Conservation (phyloP, 345 rosid species). For the Reutealis trisperma region DNA sequence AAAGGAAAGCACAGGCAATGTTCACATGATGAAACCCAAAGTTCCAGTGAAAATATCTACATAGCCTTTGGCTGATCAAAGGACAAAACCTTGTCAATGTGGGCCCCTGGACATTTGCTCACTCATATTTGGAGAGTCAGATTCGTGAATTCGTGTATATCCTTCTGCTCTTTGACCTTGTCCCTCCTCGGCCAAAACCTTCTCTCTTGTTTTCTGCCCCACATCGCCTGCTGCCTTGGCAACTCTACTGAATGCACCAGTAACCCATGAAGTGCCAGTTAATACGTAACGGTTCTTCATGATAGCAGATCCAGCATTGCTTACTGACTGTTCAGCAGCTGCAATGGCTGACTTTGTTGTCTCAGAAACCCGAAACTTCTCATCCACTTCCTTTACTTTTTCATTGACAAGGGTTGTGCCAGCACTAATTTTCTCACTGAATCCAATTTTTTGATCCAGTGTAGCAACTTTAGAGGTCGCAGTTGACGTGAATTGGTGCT, state of each 20-base stretch:
- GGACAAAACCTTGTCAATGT: background rate
- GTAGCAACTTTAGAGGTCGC: slow-evolving; percentile 28
- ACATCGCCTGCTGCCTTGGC: slow-evolving; percentile 30
- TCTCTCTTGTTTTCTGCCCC: slow-evolving; percentile 33
- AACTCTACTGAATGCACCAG: slow-evolving; percentile 27
- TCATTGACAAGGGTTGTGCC: slow-evolving; percentile 25
- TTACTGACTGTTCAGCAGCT: slow-evolving; percentile 28
- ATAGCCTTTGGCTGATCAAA: background rate
- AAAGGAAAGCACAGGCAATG: background rate
- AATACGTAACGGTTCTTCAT: slow-evolving; percentile 31
- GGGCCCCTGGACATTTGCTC: slow-evolving; percentile 7
- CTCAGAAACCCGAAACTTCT: slow-evolving; percentile 30
- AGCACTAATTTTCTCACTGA: slow-evolving; percentile 24
- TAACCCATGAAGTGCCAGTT: slow-evolving; percentile 31
- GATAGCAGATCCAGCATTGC: slow-evolving; percentile 30
- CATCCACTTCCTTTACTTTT: slow-evolving; percentile 31
- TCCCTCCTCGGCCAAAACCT: slow-evolving; percentile 56
- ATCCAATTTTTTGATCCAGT: slow-evolving; percentile 29
- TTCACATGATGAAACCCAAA: background rate
- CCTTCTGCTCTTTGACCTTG: slow-evolving; percentile 39
- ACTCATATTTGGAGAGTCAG: slow-evolving; percentile 14
- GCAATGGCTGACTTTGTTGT: slow-evolving; percentile 28
- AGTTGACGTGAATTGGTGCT: slow-evolving; percentile 22
- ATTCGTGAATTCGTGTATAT: slow-evolving; percentile 35
- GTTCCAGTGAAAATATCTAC: background rate